Percentiles rank a stretch among this genome's conserved stretches.
Evolutionary conservation across 106 monocot species (phyloP).

Genomic region (Platanthera zijinensis): DNA sequence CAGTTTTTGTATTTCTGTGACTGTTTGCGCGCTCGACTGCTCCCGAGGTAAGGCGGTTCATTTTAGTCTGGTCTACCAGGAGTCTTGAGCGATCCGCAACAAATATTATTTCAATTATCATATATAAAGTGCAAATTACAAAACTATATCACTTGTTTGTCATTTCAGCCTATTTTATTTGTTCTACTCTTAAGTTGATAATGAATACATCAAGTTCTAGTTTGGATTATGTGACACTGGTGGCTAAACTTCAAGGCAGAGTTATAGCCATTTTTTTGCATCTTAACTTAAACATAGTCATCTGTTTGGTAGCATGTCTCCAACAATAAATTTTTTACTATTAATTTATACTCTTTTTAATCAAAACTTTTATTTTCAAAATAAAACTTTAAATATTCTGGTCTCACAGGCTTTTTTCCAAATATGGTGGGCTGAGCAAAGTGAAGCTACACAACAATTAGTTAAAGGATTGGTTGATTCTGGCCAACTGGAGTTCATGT

Average conservation of each 20-base stretch:
- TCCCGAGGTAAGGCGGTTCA: no score
- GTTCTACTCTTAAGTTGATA: background rate
- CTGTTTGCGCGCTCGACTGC: no score
- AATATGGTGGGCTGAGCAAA: slow-evolving; percentile 59
- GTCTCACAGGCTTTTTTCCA: slow-evolving; percentile 56
- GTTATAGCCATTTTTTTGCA: background rate
- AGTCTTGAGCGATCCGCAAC: no score
- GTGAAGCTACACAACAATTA: slow-evolving; percentile 19
- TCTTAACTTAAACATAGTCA: background rate
- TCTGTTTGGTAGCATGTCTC: background rate
- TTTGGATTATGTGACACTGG: background rate
- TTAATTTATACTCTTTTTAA: background rate
- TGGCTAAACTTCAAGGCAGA: background rate
- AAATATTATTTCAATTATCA: no score
- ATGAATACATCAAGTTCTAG: background rate
- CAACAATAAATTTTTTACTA: background rate
- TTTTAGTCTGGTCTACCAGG: no score
- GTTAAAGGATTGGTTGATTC: slow-evolving; percentile 40
- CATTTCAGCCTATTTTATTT: background rate
- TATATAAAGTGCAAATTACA: background rate
- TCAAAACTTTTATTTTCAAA: background rate
- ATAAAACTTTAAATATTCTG: background rate
- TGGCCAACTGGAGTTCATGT: slow-evolving; percentile 73
- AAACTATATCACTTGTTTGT: background rate
- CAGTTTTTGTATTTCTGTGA: no score